Evolutionary conservation across 192 early-diverging fungal genomes (phyloP).

Genomic region (Coemansia sp.): DNA sequence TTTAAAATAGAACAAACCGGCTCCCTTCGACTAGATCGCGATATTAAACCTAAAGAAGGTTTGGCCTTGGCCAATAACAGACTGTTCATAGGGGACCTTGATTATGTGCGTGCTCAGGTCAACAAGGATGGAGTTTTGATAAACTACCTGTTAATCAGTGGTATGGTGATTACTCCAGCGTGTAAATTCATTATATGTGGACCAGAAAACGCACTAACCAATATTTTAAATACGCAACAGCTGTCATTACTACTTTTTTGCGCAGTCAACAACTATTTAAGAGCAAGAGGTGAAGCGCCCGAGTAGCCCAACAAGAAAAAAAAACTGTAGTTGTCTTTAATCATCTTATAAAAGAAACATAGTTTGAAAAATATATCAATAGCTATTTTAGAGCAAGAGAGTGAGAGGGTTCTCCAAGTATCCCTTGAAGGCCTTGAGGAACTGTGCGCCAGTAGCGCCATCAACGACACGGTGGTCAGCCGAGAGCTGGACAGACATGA

Average conservation of each 20-base stretch:
- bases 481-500: constrained; percentile 87
- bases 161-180: background rate
- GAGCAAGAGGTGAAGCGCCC: no score
- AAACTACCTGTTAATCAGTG: background rate
- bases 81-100: background rate
- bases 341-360: background rate
- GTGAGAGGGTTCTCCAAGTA: constrained; percentile 95
- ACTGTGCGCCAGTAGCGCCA: constrained; percentile 90
- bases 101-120: background rate
- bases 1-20: background rate
- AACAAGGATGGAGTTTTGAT: background rate
- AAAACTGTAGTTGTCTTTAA: no score
- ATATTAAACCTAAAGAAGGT: background rate
- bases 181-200: background rate
- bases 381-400: constrained; percentile 78
- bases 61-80: background rate
- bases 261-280: no score
- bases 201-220: background rate
- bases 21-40: background rate
- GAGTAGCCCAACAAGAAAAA: no score
- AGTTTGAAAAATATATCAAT: background rate
- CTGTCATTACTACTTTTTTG: no score
- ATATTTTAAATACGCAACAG: no score
- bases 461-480: constrained; percentile 96
- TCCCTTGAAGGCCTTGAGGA: constrained; percentile 84